Percentiles rank a stretch among this genome's conserved stretches.
phyloP scores from a whole-genome alignment of 257 asterid species.

The Solanum piurae region DNA sequence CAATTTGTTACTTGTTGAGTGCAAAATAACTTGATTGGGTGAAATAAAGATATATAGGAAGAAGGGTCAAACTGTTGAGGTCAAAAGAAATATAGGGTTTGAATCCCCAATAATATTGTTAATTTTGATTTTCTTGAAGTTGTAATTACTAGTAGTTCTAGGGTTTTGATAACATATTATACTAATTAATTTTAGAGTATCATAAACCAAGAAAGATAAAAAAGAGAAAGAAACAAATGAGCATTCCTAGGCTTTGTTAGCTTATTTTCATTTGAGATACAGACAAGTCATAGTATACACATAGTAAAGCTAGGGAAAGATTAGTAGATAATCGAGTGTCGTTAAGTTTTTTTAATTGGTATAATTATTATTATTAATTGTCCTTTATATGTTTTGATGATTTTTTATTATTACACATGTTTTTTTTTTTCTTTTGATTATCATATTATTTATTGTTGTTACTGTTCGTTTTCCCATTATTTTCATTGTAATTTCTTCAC shows the following conservation, averaged over 20 bases:
- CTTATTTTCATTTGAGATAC: neutral
- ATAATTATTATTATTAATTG: too few species aligned
- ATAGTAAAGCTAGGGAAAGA: too few species aligned
- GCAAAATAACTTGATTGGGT: neutral
- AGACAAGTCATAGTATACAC: too few species aligned
- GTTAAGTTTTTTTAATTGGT: accelerated
- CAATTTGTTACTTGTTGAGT: neutral
- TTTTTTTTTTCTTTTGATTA: too few species aligned
- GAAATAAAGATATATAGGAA: neutral
- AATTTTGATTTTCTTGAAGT: neutral
- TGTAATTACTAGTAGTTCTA: neutral
- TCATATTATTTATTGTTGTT: neutral
- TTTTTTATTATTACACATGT: too few species aligned
- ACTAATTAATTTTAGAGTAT: neutral
- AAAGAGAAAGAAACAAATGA: slow-evolving; percentile 13
- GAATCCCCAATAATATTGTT: slow-evolving; percentile 10
- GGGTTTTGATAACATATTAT: neutral
- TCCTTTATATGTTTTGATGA: too few species aligned
- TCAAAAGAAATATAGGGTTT: slow-evolving; percentile 14
- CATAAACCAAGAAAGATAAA: slow-evolving; percentile 1
- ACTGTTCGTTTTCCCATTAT: neutral
- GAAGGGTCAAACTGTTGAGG: neutral
- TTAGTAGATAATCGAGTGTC: neutral
- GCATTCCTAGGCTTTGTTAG: slow-evolving; percentile 21
- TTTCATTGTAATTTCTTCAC: neutral